Base-by-base conservation (phyloP, 192 early-diverging fungal species). In the Coemansia sp. region DNA sequence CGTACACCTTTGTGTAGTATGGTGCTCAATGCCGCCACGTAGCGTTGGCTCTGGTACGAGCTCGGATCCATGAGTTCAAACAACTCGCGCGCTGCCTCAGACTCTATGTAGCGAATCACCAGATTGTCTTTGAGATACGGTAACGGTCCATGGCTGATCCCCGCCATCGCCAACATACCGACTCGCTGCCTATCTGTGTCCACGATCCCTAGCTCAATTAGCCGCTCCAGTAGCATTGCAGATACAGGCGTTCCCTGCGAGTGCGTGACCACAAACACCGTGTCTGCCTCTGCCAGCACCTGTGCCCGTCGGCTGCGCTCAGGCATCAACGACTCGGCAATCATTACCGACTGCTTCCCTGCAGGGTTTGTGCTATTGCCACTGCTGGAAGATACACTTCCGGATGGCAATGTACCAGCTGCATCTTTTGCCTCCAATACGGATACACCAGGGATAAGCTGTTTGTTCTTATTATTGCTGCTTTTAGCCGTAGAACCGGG, bases 241-340 rank as follows among this genome's bases (percentile, higher is more conserved):
- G 90, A 87, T 3, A 95, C 93, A 0, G 93, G 91, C 1, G 89
- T 93, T 32, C 95, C 95, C 67, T 98, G 95, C 22, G 87, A 89
- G 66, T 98, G 95, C 1, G 94, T 93, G 2, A 90, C 85, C 35
- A 95, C 80, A 56, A 98, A 81, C 10, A 98, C 80, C 1, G 88
- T 78, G 65, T 95, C 89, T 0, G 75, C 75, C 9, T 35, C 52
- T n/a, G 53, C 46, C 17, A 78, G 64, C 11, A 32, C 44, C 29
- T 66, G 50, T 5, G 52, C 64, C 5, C 64, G 64, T 38, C 15
- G 27, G 27, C 38, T 38, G 25, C 52, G 50, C 51, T 48, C 50
- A 5, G 63, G 71, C 71, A 74, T 66, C 14, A 74, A 45, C 23
- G 50, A 46, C 28, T 62, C 64, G 5, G 64, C 59, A 38, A 47